Conservation (phyloP, 805 yeast species). For the Dipodascus albidus region DNA sequence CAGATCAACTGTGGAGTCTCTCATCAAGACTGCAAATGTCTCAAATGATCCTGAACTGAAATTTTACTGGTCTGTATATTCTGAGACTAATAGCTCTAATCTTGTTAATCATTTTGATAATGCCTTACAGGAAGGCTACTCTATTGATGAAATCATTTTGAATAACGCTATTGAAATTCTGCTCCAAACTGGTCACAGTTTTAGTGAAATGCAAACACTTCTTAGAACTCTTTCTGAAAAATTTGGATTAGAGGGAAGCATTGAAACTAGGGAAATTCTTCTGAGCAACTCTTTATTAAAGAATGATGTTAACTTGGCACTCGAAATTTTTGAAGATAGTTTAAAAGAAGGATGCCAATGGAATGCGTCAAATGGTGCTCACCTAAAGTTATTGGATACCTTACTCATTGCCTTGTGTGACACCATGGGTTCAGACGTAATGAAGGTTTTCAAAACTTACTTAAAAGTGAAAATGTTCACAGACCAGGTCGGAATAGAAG, state of each 20-base stretch:
- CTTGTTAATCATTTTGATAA: background rate
- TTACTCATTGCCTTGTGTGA: constrained; percentile 22
- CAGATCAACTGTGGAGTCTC: background rate
- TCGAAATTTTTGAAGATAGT: constrained; percentile 26
- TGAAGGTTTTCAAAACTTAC: constrained; percentile 26
- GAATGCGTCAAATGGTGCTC: constrained; percentile 26
- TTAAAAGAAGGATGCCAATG: constrained; percentile 33
- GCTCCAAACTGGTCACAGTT: background rate
- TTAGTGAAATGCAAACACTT: background rate
- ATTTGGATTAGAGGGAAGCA: constrained; percentile 27
- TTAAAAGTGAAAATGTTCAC: constrained; percentile 33
- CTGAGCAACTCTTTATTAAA: constrained; percentile 25
- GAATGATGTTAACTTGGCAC: constrained; percentile 23
- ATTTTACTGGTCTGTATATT: background rate
- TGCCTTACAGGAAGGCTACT: background rate
- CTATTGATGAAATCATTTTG: background rate
- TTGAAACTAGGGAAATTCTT: constrained; percentile 27
- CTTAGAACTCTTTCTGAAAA: constrained; percentile 16
- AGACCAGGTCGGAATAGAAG: constrained; percentile 26
- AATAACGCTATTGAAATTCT: background rate
- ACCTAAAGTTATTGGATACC: constrained; percentile 17
- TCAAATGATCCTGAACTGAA: background rate
- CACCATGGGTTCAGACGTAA: constrained; percentile 19
- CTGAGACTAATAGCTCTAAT: background rate
- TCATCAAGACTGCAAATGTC: background rate